phyloP scores from a whole-genome alignment of 495 filamentous ascomycete species.

The Astrocystis sublimbata region DNA sequence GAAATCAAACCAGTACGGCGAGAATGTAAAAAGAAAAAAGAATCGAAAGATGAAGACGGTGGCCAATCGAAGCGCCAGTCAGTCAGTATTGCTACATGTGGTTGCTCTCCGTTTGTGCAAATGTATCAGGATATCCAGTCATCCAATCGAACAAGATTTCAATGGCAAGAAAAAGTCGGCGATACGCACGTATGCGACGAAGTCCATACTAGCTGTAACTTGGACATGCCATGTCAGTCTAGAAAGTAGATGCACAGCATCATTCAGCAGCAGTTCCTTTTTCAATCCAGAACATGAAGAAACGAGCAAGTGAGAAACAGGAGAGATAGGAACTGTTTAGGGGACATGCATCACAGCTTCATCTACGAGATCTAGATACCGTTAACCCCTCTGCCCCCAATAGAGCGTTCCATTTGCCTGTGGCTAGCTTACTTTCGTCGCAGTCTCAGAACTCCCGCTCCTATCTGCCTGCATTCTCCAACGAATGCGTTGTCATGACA shows the following conservation, averaged over 20 bases:
- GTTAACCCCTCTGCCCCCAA: background rate
- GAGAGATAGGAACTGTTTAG: no score
- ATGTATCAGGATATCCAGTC: background rate
- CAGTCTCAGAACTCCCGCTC: background rate
- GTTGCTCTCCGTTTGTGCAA: background rate
- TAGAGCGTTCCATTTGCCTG: background rate
- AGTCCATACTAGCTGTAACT: no score
- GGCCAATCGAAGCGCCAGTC: background rate
- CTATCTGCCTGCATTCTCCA: background rate
- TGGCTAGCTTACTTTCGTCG: background rate
- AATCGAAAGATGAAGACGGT: background rate
- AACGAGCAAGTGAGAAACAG: no score
- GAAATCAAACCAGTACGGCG: no score
- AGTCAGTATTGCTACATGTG: background rate
- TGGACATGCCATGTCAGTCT: no score
- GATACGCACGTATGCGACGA: no score
- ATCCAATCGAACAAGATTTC: background rate
- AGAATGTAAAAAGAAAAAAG: no score
- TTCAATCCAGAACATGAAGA: no score
- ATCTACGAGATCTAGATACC: background rate
- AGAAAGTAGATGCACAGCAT: no score
- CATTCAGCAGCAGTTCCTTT: no score
- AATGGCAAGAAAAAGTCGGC: background rate
- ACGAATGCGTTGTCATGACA: background rate
- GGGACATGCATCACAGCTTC: no score